Conservation (phyloP, 257 asterid genomes). For the Haberlea rhodopensis region DNA sequence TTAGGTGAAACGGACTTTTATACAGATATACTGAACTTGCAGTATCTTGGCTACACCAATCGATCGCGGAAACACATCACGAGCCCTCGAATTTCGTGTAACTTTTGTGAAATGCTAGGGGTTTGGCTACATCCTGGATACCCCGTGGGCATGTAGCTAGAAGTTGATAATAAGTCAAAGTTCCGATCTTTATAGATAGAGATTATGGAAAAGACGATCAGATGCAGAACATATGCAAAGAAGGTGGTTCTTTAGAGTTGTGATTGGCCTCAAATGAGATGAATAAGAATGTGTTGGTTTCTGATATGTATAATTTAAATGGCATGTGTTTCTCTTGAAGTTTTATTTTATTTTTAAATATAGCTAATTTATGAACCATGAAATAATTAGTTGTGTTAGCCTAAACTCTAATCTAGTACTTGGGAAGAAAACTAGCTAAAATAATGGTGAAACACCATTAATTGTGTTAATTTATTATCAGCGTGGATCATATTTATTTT, state of each 20-base stretch:
- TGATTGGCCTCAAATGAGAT: slow-evolving; percentile 18
- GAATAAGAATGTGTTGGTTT: slow-evolving; percentile 17
- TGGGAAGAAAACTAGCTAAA: no score
- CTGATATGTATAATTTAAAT: slow-evolving; percentile 20
- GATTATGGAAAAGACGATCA: slow-evolving; percentile 7
- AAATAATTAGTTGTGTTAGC: no score
- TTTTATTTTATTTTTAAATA: neutral
- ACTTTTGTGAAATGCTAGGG: slow-evolving; percentile 12
- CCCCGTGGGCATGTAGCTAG: slow-evolving; percentile 1
- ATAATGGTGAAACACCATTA: no score
- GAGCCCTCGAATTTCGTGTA: neutral
- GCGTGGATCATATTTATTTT: no score
- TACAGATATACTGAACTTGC: slow-evolving; percentile 9
- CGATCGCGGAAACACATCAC: neutral
- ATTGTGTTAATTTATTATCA: no score
- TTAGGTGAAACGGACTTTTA: slow-evolving; percentile 21
- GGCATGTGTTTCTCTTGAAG: slow-evolving; percentile 7
- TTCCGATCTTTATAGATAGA: slow-evolving; percentile 20
- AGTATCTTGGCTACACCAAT: neutral
- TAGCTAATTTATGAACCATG: neutral
- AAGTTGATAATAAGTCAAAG: slow-evolving; percentile 5
- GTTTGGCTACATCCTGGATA: neutral
- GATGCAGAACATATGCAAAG: slow-evolving; percentile 20
- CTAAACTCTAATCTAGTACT: neutral
- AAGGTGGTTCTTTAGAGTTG: neutral